Base-by-base conservation (phyloP, 169 alveolate species). In the Eimeria praecox region DNA sequence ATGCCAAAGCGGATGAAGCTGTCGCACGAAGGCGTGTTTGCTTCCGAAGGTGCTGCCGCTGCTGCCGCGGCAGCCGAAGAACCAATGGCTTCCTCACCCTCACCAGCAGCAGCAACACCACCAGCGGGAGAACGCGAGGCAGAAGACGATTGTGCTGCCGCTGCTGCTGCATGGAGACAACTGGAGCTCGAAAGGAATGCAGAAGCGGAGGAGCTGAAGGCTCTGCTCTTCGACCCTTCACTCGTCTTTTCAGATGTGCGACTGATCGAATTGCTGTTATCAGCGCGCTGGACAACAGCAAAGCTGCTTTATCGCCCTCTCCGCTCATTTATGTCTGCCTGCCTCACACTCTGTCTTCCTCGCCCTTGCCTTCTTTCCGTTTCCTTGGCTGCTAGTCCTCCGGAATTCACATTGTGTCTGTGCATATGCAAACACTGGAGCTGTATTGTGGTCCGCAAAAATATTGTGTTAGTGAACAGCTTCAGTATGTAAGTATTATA, bases 241-340 rank as follows among this genome's bases (percentile, higher is more conserved):
- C 90, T 92, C 16, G 83, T 75, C 75, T 92, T 92, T 59, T 92
- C 95, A 56, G 95, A 92, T 44, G 95, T 92, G 24, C 44, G 95
- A 5, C 30, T 35, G n/a, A 44, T 78, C 16, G 44, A 42, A 44
- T 78, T 78, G 40, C 18, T 24, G 64, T 78, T 78, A 16, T 38
- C 44, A 40, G 49, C 3, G 3, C n/a, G 46, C 49, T 30, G 54
- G 38, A 73, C 14, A 20, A 20, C 18, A 14, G 52, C 40, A 16
- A 16, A 71, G 30, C 30, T 64, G 38, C 42, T 46, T 87, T 46
- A 62, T 20, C 42, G 69, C 20, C 40, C 46, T 1, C n/a, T 2
- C 3, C 3, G 35, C 42, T 22, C 9, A 8, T 49, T 14, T 64
- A 1, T 42, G 24, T 87, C 24, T 54, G 33, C 18, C 27, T 59